Conservation (phyloP, 169 alveolate genomes). For the Cryptosporidium felis region DNA sequence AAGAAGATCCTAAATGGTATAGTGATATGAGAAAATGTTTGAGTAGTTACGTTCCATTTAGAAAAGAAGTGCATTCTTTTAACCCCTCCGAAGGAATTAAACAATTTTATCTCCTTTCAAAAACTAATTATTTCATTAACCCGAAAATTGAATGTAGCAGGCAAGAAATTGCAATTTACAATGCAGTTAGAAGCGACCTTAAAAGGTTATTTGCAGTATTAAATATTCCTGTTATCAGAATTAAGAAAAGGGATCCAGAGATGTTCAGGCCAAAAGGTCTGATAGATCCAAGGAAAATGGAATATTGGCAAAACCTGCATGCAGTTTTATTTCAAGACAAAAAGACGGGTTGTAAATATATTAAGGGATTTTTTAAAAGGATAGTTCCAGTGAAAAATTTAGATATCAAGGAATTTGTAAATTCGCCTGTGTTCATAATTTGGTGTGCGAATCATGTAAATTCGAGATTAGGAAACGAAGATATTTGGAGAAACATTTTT, state of each 20-base stretch:
- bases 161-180: neutral
- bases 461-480: constrained; percentile 62
- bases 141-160: neutral
- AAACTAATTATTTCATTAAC: neutral
- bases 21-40: constrained; percentile 39
- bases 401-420: neutral
- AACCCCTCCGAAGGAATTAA: constrained; percentile 26
- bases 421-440: constrained; percentile 39
- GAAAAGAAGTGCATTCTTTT: constrained; percentile 21
- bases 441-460: constrained; percentile 67
- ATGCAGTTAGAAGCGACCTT: neutral
- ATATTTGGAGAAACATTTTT: constrained; percentile 60
- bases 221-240: constrained; percentile 9
- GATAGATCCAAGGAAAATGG: constrained; percentile 64
- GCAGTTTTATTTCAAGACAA: neutral
- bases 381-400: neutral
- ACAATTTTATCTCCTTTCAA: neutral
- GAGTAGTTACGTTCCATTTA: constrained; percentile 25
- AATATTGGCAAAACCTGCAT: constrained; percentile 36
- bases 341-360: constrained; percentile 8
- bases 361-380: neutral
- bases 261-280: neutral
- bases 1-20: constrained; percentile 56
- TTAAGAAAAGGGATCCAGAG: neutral
- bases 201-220: constrained; percentile 4